phyloP scores from a whole-genome alignment of 2,329 filamentous ascomycete genomes.

The Fusarium sp. region DNA sequence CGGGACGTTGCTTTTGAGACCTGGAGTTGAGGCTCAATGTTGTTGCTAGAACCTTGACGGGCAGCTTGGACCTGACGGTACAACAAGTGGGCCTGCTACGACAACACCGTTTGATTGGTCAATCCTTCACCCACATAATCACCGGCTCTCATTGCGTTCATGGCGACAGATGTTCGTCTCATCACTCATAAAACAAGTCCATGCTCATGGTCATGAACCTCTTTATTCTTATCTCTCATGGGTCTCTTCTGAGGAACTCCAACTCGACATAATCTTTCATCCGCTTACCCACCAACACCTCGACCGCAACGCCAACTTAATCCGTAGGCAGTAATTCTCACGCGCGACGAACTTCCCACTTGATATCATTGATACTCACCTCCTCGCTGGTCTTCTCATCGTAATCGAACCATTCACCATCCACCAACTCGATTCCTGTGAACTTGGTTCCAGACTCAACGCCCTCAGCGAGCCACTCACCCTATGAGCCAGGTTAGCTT shows the following conservation, averaged over 20 bases:
- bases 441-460: slow-evolving; percentile 87
- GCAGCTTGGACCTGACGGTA: slow-evolving; percentile 6
- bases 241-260: not conserved
- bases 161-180: not conserved
- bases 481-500: slow-evolving; percentile 65
- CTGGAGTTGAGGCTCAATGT: slow-evolving; percentile 8
- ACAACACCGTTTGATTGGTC: slow-evolving; percentile 15
- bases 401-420: slow-evolving; percentile 98
- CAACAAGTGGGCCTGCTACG: slow-evolving; percentile 15
- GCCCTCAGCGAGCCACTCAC: slow-evolving; percentile 91
- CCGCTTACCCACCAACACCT: not conserved
- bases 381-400: slow-evolving; percentile 94
- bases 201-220: not conserved
- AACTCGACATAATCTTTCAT: not conserved
- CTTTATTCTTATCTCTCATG: not conserved
- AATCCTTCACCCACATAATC: not conserved
- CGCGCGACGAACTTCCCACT: slow-evolving; percentile 86
- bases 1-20: not conserved
- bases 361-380: slow-evolving; percentile 91
- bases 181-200: not conserved
- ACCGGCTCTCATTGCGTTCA: not conserved
- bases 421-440: slow-evolving; percentile 82
- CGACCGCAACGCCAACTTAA: slow-evolving; percentile 3
- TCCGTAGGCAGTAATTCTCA: slow-evolving; percentile 55
- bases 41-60: slow-evolving; percentile 33